These are phyloP conservation scores for Linum tenue DNA, from an alignment of 345 rosid species.

Conservation along the genomic window DNA sequence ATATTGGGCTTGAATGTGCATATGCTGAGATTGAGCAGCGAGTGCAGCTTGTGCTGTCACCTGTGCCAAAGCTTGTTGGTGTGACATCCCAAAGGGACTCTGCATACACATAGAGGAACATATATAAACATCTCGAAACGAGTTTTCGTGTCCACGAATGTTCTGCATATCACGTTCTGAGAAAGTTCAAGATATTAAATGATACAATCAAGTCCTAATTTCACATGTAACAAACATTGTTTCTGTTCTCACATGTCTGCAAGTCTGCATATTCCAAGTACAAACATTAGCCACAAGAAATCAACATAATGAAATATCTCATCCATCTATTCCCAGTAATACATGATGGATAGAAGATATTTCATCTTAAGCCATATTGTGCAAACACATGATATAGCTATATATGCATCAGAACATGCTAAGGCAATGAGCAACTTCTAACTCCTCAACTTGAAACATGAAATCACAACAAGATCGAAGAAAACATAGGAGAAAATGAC, in stretches of 20 bases:
- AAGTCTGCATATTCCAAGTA: background rate
- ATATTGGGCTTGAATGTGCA: constrained; percentile 31
- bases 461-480: background rate
- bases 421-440: background rate
- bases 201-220: background rate
- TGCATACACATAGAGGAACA: constrained; percentile 27
- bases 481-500: background rate
- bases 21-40: constrained; percentile 29
- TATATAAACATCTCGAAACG: background rate
- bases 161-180: too few relatives aligned
- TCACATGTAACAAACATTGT: background rate
- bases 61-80: constrained; percentile 72
- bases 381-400: background rate
- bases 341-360: background rate
- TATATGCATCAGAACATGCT: background rate
- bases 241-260: background rate
- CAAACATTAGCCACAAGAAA: background rate
- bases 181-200: background rate
- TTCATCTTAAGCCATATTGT: background rate
- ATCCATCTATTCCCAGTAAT: background rate
- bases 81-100: constrained; percentile 82
- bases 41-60: constrained; percentile 71
- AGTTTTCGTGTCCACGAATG: background rate
- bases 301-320: background rate
- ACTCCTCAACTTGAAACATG: background rate